Percentiles rank a stretch among this genome's conserved stretches.
These are phyloP conservation scores for Puccinia coronata DNA, from an alignment of 1,284 basidiomycete genomes.

Conservation along the genomic window DNA sequence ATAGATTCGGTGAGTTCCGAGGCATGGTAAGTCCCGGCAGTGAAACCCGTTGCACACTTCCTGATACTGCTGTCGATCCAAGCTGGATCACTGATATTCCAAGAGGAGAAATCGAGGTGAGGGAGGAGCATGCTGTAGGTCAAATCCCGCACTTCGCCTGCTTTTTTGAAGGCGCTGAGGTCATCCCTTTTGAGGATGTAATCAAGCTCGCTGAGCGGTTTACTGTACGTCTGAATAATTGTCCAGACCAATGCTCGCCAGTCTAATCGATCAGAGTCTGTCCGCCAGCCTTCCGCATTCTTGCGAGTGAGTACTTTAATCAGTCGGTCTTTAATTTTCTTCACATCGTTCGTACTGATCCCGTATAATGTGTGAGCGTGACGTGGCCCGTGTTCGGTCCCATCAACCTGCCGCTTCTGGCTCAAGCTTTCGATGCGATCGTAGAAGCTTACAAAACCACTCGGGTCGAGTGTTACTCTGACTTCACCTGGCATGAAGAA, in stretches of 20 bases:
- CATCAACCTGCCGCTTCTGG: neutral
- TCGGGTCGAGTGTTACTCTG: slow-evolving; percentile 61
- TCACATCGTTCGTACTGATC: slow-evolving; percentile 26
- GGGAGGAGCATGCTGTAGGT: slow-evolving; percentile 25
- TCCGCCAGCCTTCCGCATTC: slow-evolving; percentile 18
- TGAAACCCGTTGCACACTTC: slow-evolving; percentile 15
- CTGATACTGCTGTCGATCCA: neutral
- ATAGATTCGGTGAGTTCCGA: slow-evolving; percentile 27
- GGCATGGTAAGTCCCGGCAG: neutral
- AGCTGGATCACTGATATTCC: neutral
- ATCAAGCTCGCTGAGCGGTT: neutral
- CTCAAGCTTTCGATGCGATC: slow-evolving; percentile 58
- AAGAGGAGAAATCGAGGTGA: slow-evolving; percentile 19
- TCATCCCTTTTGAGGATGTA: slow-evolving; percentile 2
- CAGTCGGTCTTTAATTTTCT: slow-evolving; percentile 6
- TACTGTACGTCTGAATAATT: slow-evolving; percentile 2
- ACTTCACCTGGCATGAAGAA: slow-evolving; percentile 61
- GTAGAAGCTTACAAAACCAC: slow-evolving; percentile 62
- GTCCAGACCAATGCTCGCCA: neutral
- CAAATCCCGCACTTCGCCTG: neutral
- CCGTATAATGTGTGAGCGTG: slow-evolving; percentile 6
- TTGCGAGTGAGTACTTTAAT: slow-evolving; percentile 19
- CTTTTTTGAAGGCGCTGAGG: neutral
- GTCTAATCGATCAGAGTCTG: neutral
- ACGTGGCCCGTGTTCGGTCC: neutral